phyloP scores from a whole-genome alignment of 1,139 yeast species.

The Scheffersomyces segobiensis region DNA sequence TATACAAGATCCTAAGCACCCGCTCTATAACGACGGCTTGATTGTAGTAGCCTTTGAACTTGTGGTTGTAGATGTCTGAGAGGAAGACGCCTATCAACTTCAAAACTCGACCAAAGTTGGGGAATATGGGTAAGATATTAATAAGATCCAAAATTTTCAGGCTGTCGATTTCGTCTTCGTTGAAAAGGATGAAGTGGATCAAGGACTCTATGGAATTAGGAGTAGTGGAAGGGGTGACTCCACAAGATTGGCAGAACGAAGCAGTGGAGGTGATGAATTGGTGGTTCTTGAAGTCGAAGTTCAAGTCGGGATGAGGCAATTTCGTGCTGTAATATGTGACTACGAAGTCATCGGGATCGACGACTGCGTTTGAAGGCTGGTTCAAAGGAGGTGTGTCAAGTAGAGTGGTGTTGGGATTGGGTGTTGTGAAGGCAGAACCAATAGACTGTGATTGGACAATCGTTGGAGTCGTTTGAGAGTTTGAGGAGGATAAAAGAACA shows the following conservation, averaged over 20 bases:
- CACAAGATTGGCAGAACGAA: constrained; percentile 10
- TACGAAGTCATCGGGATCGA: constrained; percentile 12
- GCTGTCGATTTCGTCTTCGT: constrained; percentile 24
- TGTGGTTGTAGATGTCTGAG: constrained; percentile 19
- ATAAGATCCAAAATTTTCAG: constrained; percentile 47
- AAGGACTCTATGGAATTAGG: constrained; percentile 58
- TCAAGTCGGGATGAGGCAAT: constrained; percentile 66
- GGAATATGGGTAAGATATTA: constrained; percentile 63
- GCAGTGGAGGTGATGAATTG: constrained; percentile 20
- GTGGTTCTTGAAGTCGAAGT: constrained; percentile 47
- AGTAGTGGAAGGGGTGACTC: constrained; percentile 4
- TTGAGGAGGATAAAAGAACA: constrained; percentile 4
- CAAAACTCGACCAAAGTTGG: constrained; percentile 56
- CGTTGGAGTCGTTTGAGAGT: constrained; percentile 23
- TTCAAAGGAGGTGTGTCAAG: constrained; percentile 1
- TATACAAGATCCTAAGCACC: constrained; percentile 24
- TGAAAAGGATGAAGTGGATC: constrained; percentile 70
- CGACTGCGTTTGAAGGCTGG: constrained; percentile 1
- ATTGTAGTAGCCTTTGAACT: constrained; percentile 23
- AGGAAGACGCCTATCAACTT: constrained; percentile 32
- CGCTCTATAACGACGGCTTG: constrained; percentile 13
- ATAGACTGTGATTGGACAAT: background rate
- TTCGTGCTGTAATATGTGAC: constrained; percentile 33
- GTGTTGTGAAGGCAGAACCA: background rate
- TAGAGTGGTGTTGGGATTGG: constrained; percentile 5